Percentiles rank a stretch among this genome's conserved stretches.
Evolutionary conservation across 495 filamentous ascomycete species (phyloP).

Genomic region (Parachaetomium inaequale): DNA sequence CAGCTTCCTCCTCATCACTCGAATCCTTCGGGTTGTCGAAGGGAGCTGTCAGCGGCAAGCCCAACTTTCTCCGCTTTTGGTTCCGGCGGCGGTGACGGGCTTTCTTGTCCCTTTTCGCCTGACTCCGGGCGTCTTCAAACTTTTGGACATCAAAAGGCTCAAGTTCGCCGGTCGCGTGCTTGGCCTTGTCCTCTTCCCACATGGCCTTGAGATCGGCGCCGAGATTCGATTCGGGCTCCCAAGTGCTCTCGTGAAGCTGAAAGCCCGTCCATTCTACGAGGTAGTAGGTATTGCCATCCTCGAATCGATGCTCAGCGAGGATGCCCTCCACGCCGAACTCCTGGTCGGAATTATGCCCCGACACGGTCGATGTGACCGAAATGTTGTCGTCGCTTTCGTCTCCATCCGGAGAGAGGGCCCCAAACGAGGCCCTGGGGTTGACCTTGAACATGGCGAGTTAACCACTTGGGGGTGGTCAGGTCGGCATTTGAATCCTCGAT

Average conservation of each 20-base stretch:
- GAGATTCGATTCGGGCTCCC: slow-evolving; percentile 61
- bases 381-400: slow-evolving; percentile 51
- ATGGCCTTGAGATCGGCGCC: slow-evolving; percentile 43
- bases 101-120: slow-evolving; percentile 28
- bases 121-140: slow-evolving; percentile 39
- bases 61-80: slow-evolving; percentile 42
- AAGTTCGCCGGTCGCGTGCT: slow-evolving; percentile 40
- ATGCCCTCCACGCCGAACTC: slow-evolving; percentile 51
- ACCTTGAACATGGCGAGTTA: slow-evolving; percentile 18
- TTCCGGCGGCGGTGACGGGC: slow-evolving; percentile 49
- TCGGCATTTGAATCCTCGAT: background rate
- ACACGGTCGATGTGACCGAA: slow-evolving; percentile 59
- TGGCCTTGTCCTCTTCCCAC: slow-evolving; percentile 54
- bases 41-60: slow-evolving; percentile 29
- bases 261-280: slow-evolving; percentile 69
- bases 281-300: slow-evolving; percentile 46
- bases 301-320: slow-evolving; percentile 45
- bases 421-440: slow-evolving; percentile 1
- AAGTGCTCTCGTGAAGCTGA: slow-evolving; percentile 52
- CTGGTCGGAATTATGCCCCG: slow-evolving; percentile 39
- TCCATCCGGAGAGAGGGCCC: background rate
- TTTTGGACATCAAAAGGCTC: slow-evolving; percentile 48
- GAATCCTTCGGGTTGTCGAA: slow-evolving; percentile 18
- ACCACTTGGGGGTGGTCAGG: background rate
- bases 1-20: slow-evolving; percentile 25